These are phyloP conservation scores for Monilinia aucupariae DNA, from an alignment of 2,329 filamentous ascomycete genomes.

Conservation along the genomic window DNA sequence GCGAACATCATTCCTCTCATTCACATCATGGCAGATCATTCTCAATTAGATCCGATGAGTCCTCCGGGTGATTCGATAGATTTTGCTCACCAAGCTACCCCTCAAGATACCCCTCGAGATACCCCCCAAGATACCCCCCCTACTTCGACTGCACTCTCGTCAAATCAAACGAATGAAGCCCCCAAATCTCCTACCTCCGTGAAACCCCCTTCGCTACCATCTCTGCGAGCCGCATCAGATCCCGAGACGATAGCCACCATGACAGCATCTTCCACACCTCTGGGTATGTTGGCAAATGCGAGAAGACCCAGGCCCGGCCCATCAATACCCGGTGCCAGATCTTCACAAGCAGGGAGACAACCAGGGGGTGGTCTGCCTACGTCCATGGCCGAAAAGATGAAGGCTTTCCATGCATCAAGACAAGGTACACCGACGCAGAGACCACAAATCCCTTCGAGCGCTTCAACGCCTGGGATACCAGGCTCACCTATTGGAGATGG, in stretches of 20 bases:
- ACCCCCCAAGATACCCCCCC: not conserved
- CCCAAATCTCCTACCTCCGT: slow-evolving; percentile 20
- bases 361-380: slow-evolving; percentile 50
- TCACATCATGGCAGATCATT: slow-evolving; percentile 9
- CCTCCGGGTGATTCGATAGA: slow-evolving; percentile 27
- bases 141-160: slow-evolving; percentile 15
- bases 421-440: slow-evolving; percentile 43
- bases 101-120: too few species aligned
- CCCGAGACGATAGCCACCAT: slow-evolving; percentile 52
- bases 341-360: slow-evolving; percentile 28
- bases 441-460: slow-evolving; percentile 28
- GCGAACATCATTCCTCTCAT: not conserved
- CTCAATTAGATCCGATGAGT: not conserved
- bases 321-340: slow-evolving; percentile 1
- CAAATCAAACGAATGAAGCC: slow-evolving; percentile 20
- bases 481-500: slow-evolving; percentile 34
- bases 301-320: slow-evolving; percentile 42
- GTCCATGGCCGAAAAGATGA: slow-evolving; percentile 65
- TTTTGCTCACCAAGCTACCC: slow-evolving; percentile 19
- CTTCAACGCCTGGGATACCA: slow-evolving; percentile 34
- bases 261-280: slow-evolving; percentile 76
- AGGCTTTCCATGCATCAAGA: slow-evolving; percentile 61
- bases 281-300: slow-evolving; percentile 67
- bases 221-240: slow-evolving; percentile 56
- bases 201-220: slow-evolving; percentile 48